Evolutionary conservation across 2,329 filamentous ascomycete genomes (phyloP).

Genomic region (Raffaelea arxii): DNA sequence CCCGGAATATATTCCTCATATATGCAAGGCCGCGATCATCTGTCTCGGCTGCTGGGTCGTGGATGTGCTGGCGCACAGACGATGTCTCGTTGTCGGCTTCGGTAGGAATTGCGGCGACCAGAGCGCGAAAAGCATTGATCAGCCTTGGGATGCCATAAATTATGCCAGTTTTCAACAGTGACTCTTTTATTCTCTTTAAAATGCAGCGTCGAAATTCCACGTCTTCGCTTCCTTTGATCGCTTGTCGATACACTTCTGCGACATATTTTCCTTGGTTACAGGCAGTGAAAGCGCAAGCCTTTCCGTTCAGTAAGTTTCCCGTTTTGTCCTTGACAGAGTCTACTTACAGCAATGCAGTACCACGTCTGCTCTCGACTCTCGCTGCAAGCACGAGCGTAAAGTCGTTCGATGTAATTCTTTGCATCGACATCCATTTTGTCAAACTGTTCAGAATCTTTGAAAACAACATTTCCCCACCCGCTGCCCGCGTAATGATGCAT

Average conservation of each 20-base stretch:
- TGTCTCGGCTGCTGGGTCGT: conserved; percentile 5
- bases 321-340: not conserved
- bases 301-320: not conserved
- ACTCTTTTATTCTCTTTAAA: conserved; percentile 8
- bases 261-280: conserved; percentile 10
- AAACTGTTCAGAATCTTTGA: too few species aligned
- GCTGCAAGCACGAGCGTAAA: too few species aligned
- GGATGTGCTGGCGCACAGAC: conserved; percentile 13
- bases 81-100: conserved; percentile 13
- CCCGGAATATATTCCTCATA: conserved; percentile 19
- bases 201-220: conserved; percentile 3
- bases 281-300: conserved; percentile 9
- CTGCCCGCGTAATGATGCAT: too few species aligned
- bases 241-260: conserved; percentile 5
- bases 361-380: too few species aligned
- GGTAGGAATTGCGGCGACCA: conserved; percentile 13
- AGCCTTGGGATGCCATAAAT: conserved; percentile 18
- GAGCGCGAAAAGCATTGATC: conserved; percentile 17
- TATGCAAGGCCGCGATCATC: conserved; percentile 12
- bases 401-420: too few species aligned
- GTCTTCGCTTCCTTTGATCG: conserved; percentile 1
- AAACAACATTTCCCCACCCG: too few species aligned
- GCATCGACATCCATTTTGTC: too few species aligned
- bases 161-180: conserved; percentile 16
- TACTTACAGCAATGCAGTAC: conserved; percentile 1